Base-by-base conservation (phyloP, 2,329 filamentous ascomycete genomes). In the Aplosporella prunicola region DNA sequence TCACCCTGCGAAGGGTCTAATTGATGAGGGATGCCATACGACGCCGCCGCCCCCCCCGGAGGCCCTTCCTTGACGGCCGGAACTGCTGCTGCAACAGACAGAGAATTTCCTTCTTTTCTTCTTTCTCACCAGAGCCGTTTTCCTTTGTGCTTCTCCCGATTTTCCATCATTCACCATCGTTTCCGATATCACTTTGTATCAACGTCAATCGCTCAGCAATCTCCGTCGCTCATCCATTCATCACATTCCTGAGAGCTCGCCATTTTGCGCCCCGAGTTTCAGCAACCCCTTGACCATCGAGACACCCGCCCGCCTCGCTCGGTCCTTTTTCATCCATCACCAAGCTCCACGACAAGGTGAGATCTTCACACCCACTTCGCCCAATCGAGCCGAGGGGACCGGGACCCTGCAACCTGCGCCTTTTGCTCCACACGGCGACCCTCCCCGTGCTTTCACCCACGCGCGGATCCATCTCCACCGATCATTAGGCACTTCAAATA, bases 251-350 rank as follows among this genome's bases (percentile, higher is more conserved):
- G n/a, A n/a, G n/a, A n/a, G n/a, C n/a, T n/a, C n/a, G n/a, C n/a
- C n/a, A n/a, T n/a, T 36, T 35, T 29, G 18, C 25, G 34, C 34
- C 25, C 34, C 25, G 34, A 36, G 34, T 27, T 29, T 15, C 17
- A 29, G 18, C 34, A 36, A 27, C 34, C 34, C 34, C 34, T 36
- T 36, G 34, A 36, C 26, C 13, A n/a, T 36, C 13, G 24, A 36
- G 34, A 36, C 34, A 36, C 26, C 18, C 35, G n/a, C 11, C 13
- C 10, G 24, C 14, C 20, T 7, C 17, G 35, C 26, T 39, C 35
- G 20, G 24, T 27, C 25, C 23, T 9, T 22, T 27, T 20, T 20
- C 5, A 17, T 5, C 14, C 35, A 26, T 32, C 18, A 39, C 30
- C 24, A 23, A 32, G 20, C 28, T 20, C 23, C 9, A 28, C 16